These are phyloP conservation scores for Pseudisothecium myosuroides DNA, from an alignment of 225 moss, liverwort and hornwort species.

Conservation along the genomic window DNA sequence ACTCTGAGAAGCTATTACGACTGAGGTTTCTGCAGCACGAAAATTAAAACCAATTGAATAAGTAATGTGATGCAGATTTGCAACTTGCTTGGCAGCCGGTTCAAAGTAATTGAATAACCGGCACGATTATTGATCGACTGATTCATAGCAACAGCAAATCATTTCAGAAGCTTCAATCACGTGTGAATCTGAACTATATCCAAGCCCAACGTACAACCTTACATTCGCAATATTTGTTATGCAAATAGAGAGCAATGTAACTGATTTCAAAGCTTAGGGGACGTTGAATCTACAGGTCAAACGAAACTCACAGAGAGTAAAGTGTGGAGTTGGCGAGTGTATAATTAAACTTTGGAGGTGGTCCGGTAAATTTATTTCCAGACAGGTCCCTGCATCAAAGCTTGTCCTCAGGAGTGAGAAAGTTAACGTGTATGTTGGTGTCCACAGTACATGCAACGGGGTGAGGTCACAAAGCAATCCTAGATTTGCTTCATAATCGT, in stretches of 20 bases:
- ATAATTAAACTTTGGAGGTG: not conserved
- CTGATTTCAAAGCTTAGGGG: not conserved
- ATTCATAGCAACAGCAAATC: not conserved
- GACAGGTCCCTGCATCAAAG: constrained; percentile 15
- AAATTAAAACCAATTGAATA: not conserved
- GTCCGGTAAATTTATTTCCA: not conserved
- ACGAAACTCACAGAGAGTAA: not conserved
- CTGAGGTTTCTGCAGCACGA: constrained; percentile 17
- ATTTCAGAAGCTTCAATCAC: not conserved
- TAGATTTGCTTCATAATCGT: not conserved
- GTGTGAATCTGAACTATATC: not conserved
- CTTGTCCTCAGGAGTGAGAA: not conserved
- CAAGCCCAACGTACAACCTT: not conserved
- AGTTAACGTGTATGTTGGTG: not conserved
- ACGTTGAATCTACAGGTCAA: not conserved
- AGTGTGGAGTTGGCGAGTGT: not conserved
- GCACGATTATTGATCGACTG: not conserved
- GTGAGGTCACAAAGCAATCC: not conserved
- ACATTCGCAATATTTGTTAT: not conserved
- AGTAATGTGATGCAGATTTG: not conserved
- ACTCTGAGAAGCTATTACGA: not conserved
- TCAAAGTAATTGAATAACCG: not conserved
- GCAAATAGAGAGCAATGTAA: not conserved
- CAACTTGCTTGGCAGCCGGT: not conserved
- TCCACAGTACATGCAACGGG: not conserved